A percentile compares a stretch with the other conserved stretches of the same genome.
Conservation (phyloP, 768 basidiomycete species). For the Neoboletus brunneissimus region DNA sequence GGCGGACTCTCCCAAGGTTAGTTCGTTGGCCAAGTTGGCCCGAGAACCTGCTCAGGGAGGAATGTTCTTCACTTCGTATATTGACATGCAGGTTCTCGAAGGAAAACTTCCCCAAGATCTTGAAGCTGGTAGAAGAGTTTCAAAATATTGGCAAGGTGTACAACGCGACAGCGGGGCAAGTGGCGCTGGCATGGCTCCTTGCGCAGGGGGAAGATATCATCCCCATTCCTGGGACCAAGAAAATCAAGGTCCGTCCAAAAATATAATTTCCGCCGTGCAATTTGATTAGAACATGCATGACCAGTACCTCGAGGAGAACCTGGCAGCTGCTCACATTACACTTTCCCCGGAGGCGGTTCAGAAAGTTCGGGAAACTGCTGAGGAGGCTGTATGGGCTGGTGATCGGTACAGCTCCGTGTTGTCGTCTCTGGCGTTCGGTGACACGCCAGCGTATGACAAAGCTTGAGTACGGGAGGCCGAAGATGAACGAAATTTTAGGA, state of each 20-base stretch:
- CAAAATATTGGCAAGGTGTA: slow-evolving; percentile 33
- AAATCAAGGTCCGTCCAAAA: slow-evolving; percentile 27
- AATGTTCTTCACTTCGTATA: no score
- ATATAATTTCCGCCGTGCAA: neutral
- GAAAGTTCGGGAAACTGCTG: slow-evolving; percentile 36
- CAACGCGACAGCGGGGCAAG: slow-evolving; percentile 37
- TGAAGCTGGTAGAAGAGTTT: slow-evolving; percentile 36
- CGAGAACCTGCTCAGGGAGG: no score
- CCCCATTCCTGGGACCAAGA: slow-evolving; percentile 41
- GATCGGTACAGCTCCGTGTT: slow-evolving; percentile 18
- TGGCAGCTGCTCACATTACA: slow-evolving; percentile 33
- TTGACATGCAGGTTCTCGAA: slow-evolving; percentile 26
- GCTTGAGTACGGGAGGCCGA: neutral
- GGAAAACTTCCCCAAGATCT: slow-evolving; percentile 46
- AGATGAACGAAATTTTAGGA: no score
- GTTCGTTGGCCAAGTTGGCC: neutral
- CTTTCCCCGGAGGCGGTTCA: slow-evolving; percentile 39
- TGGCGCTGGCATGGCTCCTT: slow-evolving; percentile 41
- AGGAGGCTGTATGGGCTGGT: slow-evolving; percentile 28
- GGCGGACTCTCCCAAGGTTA: slow-evolving; percentile 24
- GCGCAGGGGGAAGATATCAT: slow-evolving; percentile 38
- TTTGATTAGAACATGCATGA: neutral
- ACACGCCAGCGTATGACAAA: slow-evolving; percentile 17
- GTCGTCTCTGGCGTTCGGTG: slow-evolving; percentile 12
- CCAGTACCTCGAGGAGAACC: slow-evolving; percentile 47